These are phyloP conservation scores for Leccinum griseonigrum DNA, from an alignment of 1,284 basidiomycete genomes.

Conservation along the genomic window DNA sequence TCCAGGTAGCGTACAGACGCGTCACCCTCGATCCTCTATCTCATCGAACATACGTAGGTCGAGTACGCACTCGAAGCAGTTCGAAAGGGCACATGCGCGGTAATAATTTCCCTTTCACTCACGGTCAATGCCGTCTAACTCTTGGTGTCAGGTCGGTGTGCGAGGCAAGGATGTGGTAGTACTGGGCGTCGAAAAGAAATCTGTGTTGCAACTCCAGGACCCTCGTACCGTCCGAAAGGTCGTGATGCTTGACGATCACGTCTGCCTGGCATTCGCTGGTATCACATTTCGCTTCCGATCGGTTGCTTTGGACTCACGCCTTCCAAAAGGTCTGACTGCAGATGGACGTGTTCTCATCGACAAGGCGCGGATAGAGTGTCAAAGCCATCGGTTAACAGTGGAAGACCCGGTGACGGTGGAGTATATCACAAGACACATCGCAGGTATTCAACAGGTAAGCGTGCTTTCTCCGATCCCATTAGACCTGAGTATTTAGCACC, in stretches of 20 bases:
- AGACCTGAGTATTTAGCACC: neutral
- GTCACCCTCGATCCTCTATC: conserved; percentile 15
- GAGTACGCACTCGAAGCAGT: conserved; percentile 99
- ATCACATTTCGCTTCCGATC: conserved; percentile 22
- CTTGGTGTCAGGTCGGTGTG: conserved; percentile 77
- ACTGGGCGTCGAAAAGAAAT: conserved; percentile 99
- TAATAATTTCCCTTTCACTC: conserved; percentile 38
- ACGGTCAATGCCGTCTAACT: conserved; percentile 4
- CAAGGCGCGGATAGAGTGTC: conserved; percentile 97
- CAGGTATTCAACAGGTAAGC: conserved; percentile 92
- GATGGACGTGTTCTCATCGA: conserved; percentile 98
- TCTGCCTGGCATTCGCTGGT: conserved; percentile 98
- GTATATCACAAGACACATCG: conserved; percentile 98
- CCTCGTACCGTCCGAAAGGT: conserved; percentile 97
- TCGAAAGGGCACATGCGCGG: conserved; percentile 95
- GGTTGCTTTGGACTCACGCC: conserved; percentile 10
- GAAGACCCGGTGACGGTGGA: conserved; percentile 98
- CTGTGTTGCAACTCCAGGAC: conserved; percentile 95
- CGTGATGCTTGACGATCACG: conserved; percentile 97
- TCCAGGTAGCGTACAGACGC: conserved; percentile 61
- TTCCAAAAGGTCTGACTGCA: conserved; percentile 81
- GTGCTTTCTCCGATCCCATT: neutral
- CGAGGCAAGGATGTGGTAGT: conserved; percentile 95
- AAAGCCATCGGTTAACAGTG: conserved; percentile 95
- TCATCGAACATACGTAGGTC: conserved; percentile 57